Evolutionary conservation across 2,329 filamentous ascomycete species (phyloP).

Genomic region (Neonectria coccinea): DNA sequence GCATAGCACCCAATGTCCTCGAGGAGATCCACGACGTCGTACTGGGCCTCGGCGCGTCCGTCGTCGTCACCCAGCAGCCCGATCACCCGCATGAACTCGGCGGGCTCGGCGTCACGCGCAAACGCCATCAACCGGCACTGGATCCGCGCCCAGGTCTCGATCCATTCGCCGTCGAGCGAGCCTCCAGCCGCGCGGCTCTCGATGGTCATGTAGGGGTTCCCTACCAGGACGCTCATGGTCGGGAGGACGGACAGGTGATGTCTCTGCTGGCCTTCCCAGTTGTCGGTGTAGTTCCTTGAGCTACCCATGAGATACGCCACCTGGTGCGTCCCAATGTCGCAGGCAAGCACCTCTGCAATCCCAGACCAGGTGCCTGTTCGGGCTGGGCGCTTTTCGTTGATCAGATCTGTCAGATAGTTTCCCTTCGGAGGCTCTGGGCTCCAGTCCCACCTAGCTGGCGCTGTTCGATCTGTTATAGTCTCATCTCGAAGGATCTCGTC

Average conservation of each 20-base stretch:
- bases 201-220: conserved; percentile 37
- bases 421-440: background rate
- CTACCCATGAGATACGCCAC: conserved; percentile 35
- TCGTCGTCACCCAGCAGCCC: conserved; percentile 35
- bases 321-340: conserved; percentile 40
- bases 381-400: background rate
- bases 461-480: background rate
- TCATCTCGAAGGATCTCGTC: background rate
- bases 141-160: conserved; percentile 50
- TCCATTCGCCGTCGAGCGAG: conserved; percentile 50
- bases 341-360: conserved; percentile 41
- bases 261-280: conserved; percentile 40
- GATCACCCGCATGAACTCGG: conserved; percentile 46
- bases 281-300: conserved; percentile 26
- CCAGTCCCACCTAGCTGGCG: background rate
- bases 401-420: background rate
- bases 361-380: conserved; percentile 38
- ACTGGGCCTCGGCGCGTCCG: conserved; percentile 35
- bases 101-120: conserved; percentile 44
- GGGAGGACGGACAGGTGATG: background rate
- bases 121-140: conserved; percentile 48
- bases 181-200: conserved; percentile 55
- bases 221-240: background rate
- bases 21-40: conserved; percentile 53
- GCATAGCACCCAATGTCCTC: conserved; percentile 49